Conservation (phyloP, 371 early-diverging fungal genomes). For the Mortierella sp. region DNA sequence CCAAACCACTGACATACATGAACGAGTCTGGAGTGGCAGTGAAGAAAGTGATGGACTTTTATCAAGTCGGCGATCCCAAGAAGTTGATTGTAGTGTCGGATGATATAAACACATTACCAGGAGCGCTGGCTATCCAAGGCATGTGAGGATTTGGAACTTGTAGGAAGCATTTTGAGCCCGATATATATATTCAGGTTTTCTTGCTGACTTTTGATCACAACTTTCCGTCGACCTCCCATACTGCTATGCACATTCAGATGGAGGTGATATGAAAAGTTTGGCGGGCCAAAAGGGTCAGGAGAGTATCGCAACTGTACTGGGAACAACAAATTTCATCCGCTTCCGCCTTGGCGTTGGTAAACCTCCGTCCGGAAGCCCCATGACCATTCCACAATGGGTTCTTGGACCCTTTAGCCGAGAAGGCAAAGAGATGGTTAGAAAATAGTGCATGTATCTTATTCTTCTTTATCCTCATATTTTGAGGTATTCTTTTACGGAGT, state of each 20-base stretch:
- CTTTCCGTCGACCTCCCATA: no score
- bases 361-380: conserved; percentile 41
- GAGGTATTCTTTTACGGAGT: no score
- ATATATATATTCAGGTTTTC: no score
- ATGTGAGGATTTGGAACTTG: neutral
- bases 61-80: conserved; percentile 57
- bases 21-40: conserved; percentile 61
- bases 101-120: conserved; percentile 65
- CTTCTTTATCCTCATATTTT: no score
- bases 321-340: conserved; percentile 59
- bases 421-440: conserved; percentile 61
- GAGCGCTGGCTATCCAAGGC: conserved; percentile 64
- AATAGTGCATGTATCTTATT: no score
- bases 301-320: conserved; percentile 55
- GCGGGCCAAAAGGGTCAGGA: conserved; percentile 64
- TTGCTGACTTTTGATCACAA: no score
- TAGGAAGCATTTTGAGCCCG: no score
- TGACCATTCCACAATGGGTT: conserved; percentile 58
- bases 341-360: conserved; percentile 59
- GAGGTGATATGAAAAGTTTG: conserved; percentile 57
- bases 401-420: conserved; percentile 55
- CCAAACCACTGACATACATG: conserved; percentile 65
- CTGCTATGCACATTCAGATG: conserved; percentile 47
- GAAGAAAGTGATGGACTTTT: conserved; percentile 56
- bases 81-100: conserved; percentile 65